Percentiles rank a stretch among this genome's conserved stretches.
Conservation (phyloP, 2,329 filamentous ascomycete genomes). For the Penicillium capsulatum region DNA sequence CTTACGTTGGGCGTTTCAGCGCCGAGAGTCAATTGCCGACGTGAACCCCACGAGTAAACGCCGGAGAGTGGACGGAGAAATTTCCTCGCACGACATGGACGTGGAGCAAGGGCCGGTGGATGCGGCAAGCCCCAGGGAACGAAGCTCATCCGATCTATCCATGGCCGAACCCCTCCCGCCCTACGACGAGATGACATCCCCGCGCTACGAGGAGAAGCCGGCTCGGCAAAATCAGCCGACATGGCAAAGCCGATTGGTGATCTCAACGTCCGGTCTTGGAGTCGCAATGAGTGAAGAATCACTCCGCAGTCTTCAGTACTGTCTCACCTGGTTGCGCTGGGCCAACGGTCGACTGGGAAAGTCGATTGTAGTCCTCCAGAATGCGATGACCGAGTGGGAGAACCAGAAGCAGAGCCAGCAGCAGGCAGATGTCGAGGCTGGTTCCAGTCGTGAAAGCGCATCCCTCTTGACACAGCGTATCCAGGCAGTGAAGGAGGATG, state of each 20-base stretch:
- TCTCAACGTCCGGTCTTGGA: conserved; percentile 85
- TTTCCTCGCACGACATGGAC: conserved; percentile 40
- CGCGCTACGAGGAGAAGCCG: conserved; percentile 58
- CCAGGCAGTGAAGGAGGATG: conserved; percentile 62
- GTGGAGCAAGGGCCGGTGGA: conserved; percentile 42
- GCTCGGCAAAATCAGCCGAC: conserved; percentile 38
- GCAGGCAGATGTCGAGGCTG: conserved; percentile 23
- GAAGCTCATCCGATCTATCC: conserved; percentile 62
- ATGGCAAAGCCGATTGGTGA: conserved; percentile 81
- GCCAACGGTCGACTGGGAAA: conserved; percentile 77
- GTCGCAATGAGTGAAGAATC: conserved; percentile 90
- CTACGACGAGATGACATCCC: conserved; percentile 74
- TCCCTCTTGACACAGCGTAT: conserved; percentile 52
- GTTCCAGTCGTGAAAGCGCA: conserved; percentile 19
- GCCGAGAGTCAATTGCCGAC: conserved; percentile 35
- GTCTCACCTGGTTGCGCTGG: conserved; percentile 72
- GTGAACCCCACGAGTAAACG: conserved; percentile 38
- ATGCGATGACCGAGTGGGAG: conserved; percentile 77
- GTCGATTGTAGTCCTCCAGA: conserved; percentile 68
- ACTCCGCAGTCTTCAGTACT: conserved; percentile 77
- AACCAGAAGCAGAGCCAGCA: conserved; percentile 34
- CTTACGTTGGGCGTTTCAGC: conserved; percentile 72
- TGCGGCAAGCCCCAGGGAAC: conserved; percentile 25
- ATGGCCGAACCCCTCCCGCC: conserved; percentile 73
- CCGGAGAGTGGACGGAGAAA: conserved; percentile 41